Conservation (phyloP, 2,329 filamentous ascomycete species). For the Incumbomyces delicatus region DNA sequence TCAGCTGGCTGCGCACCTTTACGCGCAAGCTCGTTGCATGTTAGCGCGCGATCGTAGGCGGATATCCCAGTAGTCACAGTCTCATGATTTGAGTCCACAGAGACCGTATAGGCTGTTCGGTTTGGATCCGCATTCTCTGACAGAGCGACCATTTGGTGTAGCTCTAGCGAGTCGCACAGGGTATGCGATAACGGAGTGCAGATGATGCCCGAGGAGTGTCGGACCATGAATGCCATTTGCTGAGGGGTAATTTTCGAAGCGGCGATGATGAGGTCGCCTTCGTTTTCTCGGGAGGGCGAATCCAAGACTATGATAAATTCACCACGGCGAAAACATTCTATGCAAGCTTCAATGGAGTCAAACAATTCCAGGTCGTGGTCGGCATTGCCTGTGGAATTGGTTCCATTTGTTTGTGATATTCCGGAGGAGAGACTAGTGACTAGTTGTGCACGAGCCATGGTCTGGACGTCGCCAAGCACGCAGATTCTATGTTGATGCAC, state of each 20-base stretch:
- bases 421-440: too few relatives aligned
- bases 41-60: slow-evolving; percentile 75
- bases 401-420: too few relatives aligned
- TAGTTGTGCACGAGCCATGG: too few relatives aligned
- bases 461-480: too few relatives aligned
- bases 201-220: slow-evolving; percentile 78
- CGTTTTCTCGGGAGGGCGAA: slow-evolving; percentile 85
- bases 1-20: slow-evolving; percentile 45
- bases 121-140: slow-evolving; percentile 68
- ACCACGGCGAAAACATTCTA: slow-evolving; percentile 39
- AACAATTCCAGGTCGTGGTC: slow-evolving; percentile 13
- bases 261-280: slow-evolving; percentile 95
- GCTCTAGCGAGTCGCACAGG: slow-evolving; percentile 59
- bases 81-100: slow-evolving; percentile 66
- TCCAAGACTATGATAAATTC: slow-evolving; percentile 96
- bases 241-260: slow-evolving; percentile 72
- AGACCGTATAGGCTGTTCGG: slow-evolving; percentile 85
- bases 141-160: slow-evolving; percentile 75
- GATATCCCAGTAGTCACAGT: slow-evolving; percentile 80
- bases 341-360: slow-evolving; percentile 24
- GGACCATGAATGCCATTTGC: slow-evolving; percentile 94
- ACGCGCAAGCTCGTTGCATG: slow-evolving; percentile 68
- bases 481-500: too few relatives aligned
- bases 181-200: slow-evolving; percentile 71
- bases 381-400: background rate